These are phyloP conservation scores for Aspergillus leporis DNA, from an alignment of 495 filamentous ascomycete genomes.

Conservation along the genomic window DNA sequence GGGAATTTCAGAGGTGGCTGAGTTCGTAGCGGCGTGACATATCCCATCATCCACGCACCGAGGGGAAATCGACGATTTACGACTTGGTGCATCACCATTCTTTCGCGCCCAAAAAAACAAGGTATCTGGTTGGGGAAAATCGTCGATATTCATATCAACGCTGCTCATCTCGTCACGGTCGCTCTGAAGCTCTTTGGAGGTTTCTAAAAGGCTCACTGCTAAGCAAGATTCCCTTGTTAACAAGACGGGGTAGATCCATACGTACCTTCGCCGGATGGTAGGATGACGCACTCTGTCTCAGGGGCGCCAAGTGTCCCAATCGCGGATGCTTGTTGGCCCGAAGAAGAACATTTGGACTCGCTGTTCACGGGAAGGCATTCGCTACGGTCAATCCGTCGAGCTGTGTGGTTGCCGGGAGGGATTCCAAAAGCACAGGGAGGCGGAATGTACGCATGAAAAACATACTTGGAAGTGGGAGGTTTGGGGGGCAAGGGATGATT, in stretches of 20 bases:
- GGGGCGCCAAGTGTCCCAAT: not conserved
- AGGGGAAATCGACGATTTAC: not conserved
- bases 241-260: not conserved
- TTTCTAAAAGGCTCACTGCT: not conserved
- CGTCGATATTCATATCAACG: not conserved
- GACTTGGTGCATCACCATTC: not conserved
- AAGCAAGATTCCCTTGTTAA: not conserved
- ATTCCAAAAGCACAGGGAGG: not conserved
- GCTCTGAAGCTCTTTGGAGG: not conserved
- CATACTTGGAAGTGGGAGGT: not conserved
- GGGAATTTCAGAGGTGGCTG: not conserved
- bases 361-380: not conserved
- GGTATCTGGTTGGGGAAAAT: not conserved
- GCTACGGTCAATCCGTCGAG: not conserved
- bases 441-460: constrained; percentile 1
- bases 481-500: constrained; percentile 1
- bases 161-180: not conserved
- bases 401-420: not conserved
- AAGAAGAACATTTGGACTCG: not conserved
- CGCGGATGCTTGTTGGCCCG: not conserved
- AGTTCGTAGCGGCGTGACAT: not conserved
- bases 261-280: not conserved
- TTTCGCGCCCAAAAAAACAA: not conserved
- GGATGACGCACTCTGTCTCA: not conserved
- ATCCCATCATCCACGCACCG: not conserved